Conservation (phyloP, 2,329 filamentous ascomycete genomes). For the Exserohilum turcica region DNA sequence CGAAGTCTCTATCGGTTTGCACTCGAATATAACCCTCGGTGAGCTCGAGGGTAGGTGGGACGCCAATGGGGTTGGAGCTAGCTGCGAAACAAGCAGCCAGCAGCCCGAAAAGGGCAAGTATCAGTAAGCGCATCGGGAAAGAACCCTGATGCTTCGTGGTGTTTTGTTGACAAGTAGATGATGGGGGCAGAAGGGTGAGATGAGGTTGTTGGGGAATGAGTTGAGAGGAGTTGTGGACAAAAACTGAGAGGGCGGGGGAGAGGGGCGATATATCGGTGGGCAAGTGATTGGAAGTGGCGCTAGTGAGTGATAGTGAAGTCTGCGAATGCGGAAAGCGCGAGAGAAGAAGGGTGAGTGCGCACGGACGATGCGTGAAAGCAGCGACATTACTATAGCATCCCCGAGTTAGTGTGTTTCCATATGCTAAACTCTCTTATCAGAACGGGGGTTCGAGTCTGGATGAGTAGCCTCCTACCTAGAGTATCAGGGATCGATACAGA, state of each 20-base stretch:
- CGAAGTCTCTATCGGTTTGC: not conserved
- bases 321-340: not conserved
- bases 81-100: not conserved
- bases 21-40: conserved; percentile 9
- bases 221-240: not conserved
- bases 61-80: not conserved
- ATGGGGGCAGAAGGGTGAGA: not conserved
- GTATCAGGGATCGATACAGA: no score
- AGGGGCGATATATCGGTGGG: not conserved
- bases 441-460: no score
- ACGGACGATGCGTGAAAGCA: no score
- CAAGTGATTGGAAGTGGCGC: not conserved
- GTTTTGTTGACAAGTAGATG: not conserved
- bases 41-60: conserved; percentile 12
- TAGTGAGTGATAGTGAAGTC: not conserved
- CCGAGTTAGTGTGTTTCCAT: no score
- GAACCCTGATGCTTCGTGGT: not conserved
- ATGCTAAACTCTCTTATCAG: no score
- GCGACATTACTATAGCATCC: no score
- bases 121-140: not conserved
- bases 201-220: not conserved
- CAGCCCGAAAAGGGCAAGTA: not conserved
- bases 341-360: not conserved
- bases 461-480: no score
- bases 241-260: not conserved